Evolutionary conservation across 148 eudicot species (phyloP).

Genomic region (Arbutus unedo): DNA sequence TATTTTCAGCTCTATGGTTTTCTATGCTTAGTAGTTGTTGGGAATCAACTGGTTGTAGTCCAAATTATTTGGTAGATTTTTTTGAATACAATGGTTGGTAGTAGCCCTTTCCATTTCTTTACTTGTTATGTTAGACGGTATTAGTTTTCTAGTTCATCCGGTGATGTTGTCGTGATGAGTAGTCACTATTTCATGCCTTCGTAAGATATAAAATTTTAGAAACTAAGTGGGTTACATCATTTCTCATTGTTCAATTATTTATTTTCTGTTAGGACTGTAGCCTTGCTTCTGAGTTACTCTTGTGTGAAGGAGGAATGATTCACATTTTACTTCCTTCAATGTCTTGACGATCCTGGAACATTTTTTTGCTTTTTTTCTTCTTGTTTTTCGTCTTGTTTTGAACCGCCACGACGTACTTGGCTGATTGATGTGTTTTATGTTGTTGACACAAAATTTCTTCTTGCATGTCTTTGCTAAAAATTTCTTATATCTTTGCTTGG

Average conservation of each 20-base stretch:
- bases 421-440: background rate
- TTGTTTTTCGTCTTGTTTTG: no score
- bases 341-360: no score
- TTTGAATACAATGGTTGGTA: background rate
- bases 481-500: background rate
- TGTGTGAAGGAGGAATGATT: no score
- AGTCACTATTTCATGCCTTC: background rate
- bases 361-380: no score
- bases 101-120: background rate
- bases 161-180: background rate
- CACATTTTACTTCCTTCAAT: no score
- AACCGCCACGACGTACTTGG: no score
- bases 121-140: background rate
- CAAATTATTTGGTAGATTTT: background rate
- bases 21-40: background rate
- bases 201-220: background rate
- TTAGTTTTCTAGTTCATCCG: background rate
- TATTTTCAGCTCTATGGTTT: background rate
- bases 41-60: background rate
- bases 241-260: background rate
- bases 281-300: background rate
- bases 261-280: background rate
- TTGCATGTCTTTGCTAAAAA: background rate
- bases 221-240: background rate
- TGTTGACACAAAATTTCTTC: background rate